Evolutionary conservation across 345 rosid genomes (phyloP), one percentile per base, ranked within the genome.

Genomic region (Acer saccharum): DNA sequence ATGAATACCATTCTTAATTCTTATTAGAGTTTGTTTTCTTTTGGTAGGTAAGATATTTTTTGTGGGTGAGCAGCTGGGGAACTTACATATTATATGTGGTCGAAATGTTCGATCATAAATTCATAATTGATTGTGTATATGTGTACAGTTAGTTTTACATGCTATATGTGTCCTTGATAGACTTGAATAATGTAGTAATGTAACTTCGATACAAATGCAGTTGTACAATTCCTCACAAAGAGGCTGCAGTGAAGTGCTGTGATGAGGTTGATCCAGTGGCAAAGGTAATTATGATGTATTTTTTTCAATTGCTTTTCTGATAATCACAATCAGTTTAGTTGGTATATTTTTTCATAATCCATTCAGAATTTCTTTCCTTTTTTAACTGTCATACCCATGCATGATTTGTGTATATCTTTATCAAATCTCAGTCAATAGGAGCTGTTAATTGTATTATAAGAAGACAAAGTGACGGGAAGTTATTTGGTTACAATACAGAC

Each of bases 221-320:
- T 83, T 87, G 92, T 85, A 90, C 98, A 60, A 89, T 90, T 86
- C 98, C 99, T 71, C 98, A 91, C 86, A 96, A 93, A 83, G 97
- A 93, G 88, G 91, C 83, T 72, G 97, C 97, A 35, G 81, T 91
- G 76, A 85, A 87, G 68, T 92, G 97, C 81, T 88, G 97, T 78
- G 97, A 96, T 65, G 98, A 91, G 81, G 97, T 93, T 32, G 88
- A 96, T 81, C 91, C 98, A 73, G 86, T 92, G 85, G 98, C 98
- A 23, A 92, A 92, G 94, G 99, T 96, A 71, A 65, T 35, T 73
- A 55, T 43, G 12, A 41, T 76, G 14, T 79, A 6, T 73, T 75
- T 52, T 27, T 63, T 64, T 74, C 25, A 7, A 52, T 10, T 69
- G 60, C 54, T 65, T 10, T 21, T 63, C 13, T 73, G 32, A 13